These are phyloP conservation scores for Aureobasidium pullulans DNA, from an alignment of 2,329 filamentous ascomycete genomes.

Conservation along the genomic window DNA sequence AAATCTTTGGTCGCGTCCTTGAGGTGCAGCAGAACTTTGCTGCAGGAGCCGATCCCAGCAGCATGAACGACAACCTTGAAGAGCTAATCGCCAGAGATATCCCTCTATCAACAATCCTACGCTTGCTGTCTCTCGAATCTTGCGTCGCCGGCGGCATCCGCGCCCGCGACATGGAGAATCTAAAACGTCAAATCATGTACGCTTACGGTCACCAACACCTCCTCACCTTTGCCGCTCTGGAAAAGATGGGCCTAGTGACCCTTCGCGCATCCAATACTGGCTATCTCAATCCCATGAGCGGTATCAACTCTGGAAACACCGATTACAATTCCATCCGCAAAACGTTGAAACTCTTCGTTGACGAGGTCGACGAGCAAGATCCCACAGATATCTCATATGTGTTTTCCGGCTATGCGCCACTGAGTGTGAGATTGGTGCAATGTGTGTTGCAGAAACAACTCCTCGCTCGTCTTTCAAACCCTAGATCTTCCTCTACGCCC, in stretches of 20 bases:
- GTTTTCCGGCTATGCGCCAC: slow-evolving; percentile 91
- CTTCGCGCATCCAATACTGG: slow-evolving; percentile 63
- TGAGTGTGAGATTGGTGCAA: slow-evolving; percentile 86
- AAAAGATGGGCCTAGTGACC: slow-evolving; percentile 81
- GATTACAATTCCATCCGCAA: slow-evolving; percentile 88
- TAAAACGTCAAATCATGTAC: slow-evolving; percentile 79
- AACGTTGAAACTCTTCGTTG: slow-evolving; percentile 79
- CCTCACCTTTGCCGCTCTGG: slow-evolving; percentile 77
- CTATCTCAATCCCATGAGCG: slow-evolving; percentile 72
- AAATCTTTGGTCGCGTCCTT: slow-evolving; percentile 78
- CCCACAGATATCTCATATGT: slow-evolving; percentile 96
- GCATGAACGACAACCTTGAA: slow-evolving; percentile 84
- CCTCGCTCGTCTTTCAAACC: slow-evolving; percentile 50
- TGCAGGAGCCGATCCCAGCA: slow-evolving; percentile 69
- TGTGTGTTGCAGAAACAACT: slow-evolving; percentile 88
- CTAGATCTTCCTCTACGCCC: slow-evolving; percentile 26
- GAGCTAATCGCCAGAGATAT: slow-evolving; percentile 88
- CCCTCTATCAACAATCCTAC: slow-evolving; percentile 71
- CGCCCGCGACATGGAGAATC: slow-evolving; percentile 78
- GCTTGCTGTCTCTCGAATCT: slow-evolving; percentile 84
- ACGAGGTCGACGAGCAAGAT: slow-evolving; percentile 92
- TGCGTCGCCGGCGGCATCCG: slow-evolving; percentile 84
- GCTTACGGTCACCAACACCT: slow-evolving; percentile 95
- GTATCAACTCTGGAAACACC: slow-evolving; percentile 41
- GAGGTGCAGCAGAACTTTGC: slow-evolving; percentile 96